Conservation (phyloP, 306 rosid genomes). For the Castanea crenata region DNA sequence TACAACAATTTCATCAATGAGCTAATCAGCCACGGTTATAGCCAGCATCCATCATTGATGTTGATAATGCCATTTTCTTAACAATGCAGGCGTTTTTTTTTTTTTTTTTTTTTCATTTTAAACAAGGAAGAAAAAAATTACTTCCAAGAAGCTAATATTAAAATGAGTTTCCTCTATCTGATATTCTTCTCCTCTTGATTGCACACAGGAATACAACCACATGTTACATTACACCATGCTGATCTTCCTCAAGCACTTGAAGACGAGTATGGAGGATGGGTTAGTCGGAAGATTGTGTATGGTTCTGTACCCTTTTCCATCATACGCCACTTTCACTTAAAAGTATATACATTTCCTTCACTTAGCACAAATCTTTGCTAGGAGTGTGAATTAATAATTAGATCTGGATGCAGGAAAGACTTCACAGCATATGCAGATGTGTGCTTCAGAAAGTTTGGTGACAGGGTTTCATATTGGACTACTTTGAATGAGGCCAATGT, state of each 20-base stretch:
- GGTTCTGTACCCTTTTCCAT: slow-evolving; percentile 15
- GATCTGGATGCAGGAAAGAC: slow-evolving; percentile 36
- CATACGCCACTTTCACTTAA: neutral
- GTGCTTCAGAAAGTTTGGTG: slow-evolving; percentile 57
- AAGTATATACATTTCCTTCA: neutral
- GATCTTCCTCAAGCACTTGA: slow-evolving; percentile 76
- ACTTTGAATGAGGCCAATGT: slow-evolving; percentile 44
- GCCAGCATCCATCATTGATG: neutral
- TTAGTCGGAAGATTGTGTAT: slow-evolving; percentile 51
- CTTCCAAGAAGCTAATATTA: too few relatives aligned
- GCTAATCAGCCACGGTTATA: slow-evolving; percentile 48
- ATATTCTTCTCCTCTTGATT: too few relatives aligned
- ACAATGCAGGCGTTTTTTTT: neutral
- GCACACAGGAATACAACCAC: slow-evolving; percentile 67
- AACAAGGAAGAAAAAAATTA: too few relatives aligned
- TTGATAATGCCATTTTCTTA: neutral
- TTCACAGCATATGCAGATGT: slow-evolving; percentile 39
- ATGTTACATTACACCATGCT: slow-evolving; percentile 56
- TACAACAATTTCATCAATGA: slow-evolving; percentile 72
- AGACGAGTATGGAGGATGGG: slow-evolving; percentile 80
- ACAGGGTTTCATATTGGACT: slow-evolving; percentile 52
- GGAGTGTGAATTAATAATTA: neutral
- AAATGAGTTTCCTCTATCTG: too few relatives aligned
- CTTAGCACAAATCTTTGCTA: neutral
- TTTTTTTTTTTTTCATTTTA: too few relatives aligned